phyloP scores from a whole-genome alignment of 805 yeast species.

The Kazachstania kunashirensis region DNA sequence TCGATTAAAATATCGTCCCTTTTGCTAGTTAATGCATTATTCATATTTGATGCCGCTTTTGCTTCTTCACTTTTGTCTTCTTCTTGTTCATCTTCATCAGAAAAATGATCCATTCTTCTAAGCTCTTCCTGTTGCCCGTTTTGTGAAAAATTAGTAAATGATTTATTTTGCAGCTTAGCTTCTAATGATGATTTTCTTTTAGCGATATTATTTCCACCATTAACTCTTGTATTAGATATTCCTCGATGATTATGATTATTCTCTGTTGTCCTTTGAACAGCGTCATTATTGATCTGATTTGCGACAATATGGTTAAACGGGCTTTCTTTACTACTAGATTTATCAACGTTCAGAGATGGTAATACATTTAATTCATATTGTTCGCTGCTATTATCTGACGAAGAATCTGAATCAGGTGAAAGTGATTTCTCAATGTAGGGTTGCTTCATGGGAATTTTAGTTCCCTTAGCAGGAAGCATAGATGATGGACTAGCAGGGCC shows the following conservation, averaged over 20 bases:
- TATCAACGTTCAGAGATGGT: conserved; percentile 1
- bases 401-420: conserved; percentile 2
- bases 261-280: neutral
- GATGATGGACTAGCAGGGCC: conserved; percentile 33
- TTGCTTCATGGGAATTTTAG: conserved; percentile 31
- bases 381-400: conserved; percentile 4
- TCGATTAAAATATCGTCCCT: neutral
- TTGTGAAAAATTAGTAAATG: conserved; percentile 11
- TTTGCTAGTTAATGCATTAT: too few species aligned
- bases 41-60: neutral
- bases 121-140: conserved; percentile 11
- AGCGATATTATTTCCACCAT: neutral
- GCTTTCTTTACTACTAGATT: conserved; percentile 2
- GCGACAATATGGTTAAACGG: conserved; percentile 6
- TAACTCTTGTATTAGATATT: neutral
- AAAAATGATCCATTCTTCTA: conserved; percentile 8
- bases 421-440: conserved; percentile 15
- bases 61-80: neutral
- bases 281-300: neutral
- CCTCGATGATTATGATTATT: neutral
- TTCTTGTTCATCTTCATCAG: conserved; percentile 9
- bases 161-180: conserved; percentile 13
- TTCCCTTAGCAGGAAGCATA: conserved; percentile 25
- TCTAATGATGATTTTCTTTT: conserved; percentile 23
- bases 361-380: neutral